phyloP scores from a whole-genome alignment of 2,329 filamentous ascomycete genomes.

The Chaetomium olivaceum region DNA sequence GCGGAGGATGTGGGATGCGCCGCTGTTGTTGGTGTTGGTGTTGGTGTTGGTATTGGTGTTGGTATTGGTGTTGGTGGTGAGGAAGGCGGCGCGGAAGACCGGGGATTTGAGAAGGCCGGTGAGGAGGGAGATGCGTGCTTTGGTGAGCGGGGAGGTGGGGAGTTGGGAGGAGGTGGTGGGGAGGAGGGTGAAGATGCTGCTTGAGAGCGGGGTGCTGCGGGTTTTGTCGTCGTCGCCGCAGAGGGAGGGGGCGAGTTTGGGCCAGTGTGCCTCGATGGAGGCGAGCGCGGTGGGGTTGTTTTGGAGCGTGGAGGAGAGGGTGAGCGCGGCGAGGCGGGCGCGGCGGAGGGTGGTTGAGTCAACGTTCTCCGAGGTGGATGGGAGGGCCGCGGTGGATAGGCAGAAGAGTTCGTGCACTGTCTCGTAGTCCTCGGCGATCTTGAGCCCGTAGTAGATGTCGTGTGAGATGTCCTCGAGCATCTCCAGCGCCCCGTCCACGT shows the following conservation, averaged over 20 bases:
- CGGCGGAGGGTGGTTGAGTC: conserved; percentile 33
- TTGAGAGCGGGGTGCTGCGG: conserved; percentile 14
- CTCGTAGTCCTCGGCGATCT: conserved; percentile 58
- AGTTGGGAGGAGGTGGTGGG: conserved; percentile 24
- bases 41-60: conserved; percentile 28
- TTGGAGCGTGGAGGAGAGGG: conserved; percentile 59
- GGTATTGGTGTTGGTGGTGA: conserved; percentile 41
- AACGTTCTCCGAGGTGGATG: not conserved
- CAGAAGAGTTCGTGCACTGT: conserved; percentile 59
- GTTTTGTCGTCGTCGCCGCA: conserved; percentile 37
- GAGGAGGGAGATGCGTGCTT: conserved; percentile 51
- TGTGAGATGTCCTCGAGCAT: conserved; percentile 64
- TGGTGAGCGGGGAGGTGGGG: conserved; percentile 34
- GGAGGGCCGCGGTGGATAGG: conserved; percentile 47
- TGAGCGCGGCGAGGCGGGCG: conserved; percentile 56
- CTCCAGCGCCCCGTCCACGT: conserved; percentile 54
- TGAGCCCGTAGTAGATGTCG: conserved; percentile 69
- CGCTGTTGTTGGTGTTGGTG: conserved; percentile 35
- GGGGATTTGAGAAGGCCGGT: conserved; percentile 58
- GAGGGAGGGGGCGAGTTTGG: conserved; percentile 40
- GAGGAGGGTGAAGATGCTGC: conserved; percentile 47
- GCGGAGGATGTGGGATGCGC: conserved; percentile 58
- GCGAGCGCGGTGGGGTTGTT: conserved; percentile 65
- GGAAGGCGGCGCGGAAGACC: conserved; percentile 55
- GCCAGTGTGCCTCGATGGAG: conserved; percentile 53